Evolutionary conservation across 495 filamentous ascomycete genomes (phyloP).

Genomic region (Penicillium simplicissimum): DNA sequence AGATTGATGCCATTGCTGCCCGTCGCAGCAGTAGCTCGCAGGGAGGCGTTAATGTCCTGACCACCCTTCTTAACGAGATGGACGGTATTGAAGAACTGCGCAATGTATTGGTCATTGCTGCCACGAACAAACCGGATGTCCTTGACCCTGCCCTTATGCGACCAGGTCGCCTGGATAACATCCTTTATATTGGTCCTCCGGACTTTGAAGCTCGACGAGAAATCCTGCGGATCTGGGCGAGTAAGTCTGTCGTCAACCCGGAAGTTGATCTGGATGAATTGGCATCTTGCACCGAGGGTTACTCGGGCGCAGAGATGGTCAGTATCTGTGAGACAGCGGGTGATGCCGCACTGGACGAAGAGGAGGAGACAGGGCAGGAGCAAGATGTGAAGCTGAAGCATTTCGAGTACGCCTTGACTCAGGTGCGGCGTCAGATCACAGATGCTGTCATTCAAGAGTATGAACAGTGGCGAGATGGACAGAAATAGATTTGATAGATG

Average conservation of each 20-base stretch:
- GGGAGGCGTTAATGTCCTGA: slow-evolving; percentile 75
- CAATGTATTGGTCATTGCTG: slow-evolving; percentile 87
- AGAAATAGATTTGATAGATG: slow-evolving; percentile 13
- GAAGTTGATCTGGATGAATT: slow-evolving; percentile 68
- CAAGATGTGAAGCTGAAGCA: slow-evolving; percentile 60
- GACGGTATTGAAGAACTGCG: slow-evolving; percentile 87
- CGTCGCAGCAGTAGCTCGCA: slow-evolving; percentile 58
- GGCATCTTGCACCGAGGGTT: slow-evolving; percentile 73
- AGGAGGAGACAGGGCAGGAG: slow-evolving; percentile 47
- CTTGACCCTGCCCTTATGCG: slow-evolving; percentile 87
- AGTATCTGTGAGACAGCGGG: slow-evolving; percentile 72
- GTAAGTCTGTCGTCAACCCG: slow-evolving; percentile 58
- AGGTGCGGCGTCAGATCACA: slow-evolving; percentile 69
- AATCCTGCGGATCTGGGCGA: slow-evolving; percentile 69
- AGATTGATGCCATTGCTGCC: slow-evolving; percentile 92
- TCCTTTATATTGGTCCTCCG: slow-evolving; percentile 89
- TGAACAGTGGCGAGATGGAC: slow-evolving; percentile 59
- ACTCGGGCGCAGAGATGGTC: slow-evolving; percentile 87
- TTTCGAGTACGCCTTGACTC: slow-evolving; percentile 61
- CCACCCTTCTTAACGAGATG: slow-evolving; percentile 93
- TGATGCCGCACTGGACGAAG: slow-evolving; percentile 58
- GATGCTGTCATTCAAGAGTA: slow-evolving; percentile 63
- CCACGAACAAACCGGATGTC: slow-evolving; percentile 86
- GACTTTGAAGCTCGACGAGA: slow-evolving; percentile 72
- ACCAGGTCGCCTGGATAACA: slow-evolving; percentile 82